phyloP scores from a whole-genome alignment of 768 basidiomycete species.

The Trametes gibbosa region DNA sequence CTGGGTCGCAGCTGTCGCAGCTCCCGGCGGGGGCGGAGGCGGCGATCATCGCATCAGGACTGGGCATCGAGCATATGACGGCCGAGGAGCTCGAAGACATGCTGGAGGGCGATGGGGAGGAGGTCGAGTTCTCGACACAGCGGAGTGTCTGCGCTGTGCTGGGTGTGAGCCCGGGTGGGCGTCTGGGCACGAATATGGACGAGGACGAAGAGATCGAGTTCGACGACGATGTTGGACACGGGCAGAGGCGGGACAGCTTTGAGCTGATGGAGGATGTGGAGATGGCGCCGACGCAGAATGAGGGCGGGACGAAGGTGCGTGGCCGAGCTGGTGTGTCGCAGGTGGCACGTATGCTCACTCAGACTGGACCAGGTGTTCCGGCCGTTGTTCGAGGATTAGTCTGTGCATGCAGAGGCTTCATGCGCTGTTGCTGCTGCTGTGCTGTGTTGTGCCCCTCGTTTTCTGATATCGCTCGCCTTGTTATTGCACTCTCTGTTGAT shows the following conservation, averaged over 20 bases:
- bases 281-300: constrained; percentile 29
- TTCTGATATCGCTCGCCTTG: too few relatives aligned
- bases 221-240: constrained; percentile 17
- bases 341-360: not conserved
- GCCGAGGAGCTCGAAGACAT: constrained; percentile 58
- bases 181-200: too few relatives aligned
- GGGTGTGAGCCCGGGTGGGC: not conserved
- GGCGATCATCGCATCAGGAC: constrained; percentile 54
- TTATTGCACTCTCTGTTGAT: too few relatives aligned
- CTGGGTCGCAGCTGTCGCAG: constrained; percentile 35
- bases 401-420: not conserved
- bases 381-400: constrained; percentile 32
- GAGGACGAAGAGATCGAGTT: constrained; percentile 12
- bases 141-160: not conserved
- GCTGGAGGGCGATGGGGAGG: constrained; percentile 59
- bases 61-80: constrained; percentile 68
- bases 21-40: constrained; percentile 54
- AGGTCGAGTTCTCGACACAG: constrained; percentile 34
- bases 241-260: constrained; percentile 20
- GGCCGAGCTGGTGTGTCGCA: not conserved
- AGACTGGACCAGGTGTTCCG: constrained; percentile 23
- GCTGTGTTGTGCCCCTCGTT: too few relatives aligned
- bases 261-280: constrained; percentile 26
- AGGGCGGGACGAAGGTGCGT: constrained; percentile 22
- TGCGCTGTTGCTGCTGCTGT: too few relatives aligned